Base-by-base conservation (phyloP, 495 filamentous ascomycete species). In the Annulohypoxylon moriforme region DNA sequence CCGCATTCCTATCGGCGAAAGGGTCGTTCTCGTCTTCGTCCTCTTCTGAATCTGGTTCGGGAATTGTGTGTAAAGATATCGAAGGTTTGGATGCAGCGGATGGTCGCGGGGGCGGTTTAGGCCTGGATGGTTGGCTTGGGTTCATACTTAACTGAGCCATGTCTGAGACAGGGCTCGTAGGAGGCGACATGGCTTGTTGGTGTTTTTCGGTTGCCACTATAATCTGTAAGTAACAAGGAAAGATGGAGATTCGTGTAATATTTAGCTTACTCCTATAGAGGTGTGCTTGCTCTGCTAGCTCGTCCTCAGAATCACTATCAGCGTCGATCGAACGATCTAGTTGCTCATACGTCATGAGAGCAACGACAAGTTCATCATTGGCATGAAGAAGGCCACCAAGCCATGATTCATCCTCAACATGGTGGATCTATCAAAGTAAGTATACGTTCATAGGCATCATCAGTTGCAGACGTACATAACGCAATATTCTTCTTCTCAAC, bases 241-340 rank as follows among this genome's bases (percentile, higher is more conserved):
- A 38, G 34, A 55, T 20, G 4, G 20, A 58, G 55, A 6, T 40
- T 13, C 24, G 52, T 31, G 18, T 42, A 29, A 31, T 34, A 55
- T 42, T 44, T 25, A 64, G 55, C 81, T 67, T 77, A 84, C 85
- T 84, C 33, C 83, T 81, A 65, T 87, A 87, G 33, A 85, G 76
- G 59, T 87, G 85, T 3, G 85, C 84, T 68, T 88, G 86, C 56
- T 85, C 81, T 25, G 85, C 85, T 22, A 89, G 65, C 55, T 90
- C 88, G 53, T 88, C 87, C 53, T 98, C 96, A 56, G 93, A 97
- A 76, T 99, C 96, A 72, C 93, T 97, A 79, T 99, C 96, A 53
- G 97, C 94, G 67, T 98, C 94, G 64, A 98, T 91, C 67, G 96
- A 97, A 71, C 96, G 94, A 77, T 99, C 94, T 24, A 97, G 85